phyloP scores from a whole-genome alignment of 352 stramenopile species.

The Globisporangium yorkense region DNA sequence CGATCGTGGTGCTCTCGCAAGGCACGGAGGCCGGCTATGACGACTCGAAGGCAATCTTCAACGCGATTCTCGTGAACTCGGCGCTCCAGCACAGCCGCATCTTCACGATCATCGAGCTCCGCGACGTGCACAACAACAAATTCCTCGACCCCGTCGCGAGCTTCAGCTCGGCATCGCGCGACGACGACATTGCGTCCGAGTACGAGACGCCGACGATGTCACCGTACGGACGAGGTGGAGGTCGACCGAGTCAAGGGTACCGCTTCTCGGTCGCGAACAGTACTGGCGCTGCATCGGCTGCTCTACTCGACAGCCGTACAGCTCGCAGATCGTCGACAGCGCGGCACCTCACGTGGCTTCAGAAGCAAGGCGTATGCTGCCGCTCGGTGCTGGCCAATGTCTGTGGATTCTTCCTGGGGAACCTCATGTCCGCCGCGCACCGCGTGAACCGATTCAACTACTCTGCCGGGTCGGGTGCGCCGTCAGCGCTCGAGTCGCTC shows the following conservation, averaged over 20 bases:
- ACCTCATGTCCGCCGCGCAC: slow-evolving; percentile 44
- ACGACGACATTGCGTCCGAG: slow-evolving; percentile 3
- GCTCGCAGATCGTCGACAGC: slow-evolving; percentile 24
- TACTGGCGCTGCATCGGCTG: background rate
- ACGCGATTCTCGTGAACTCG: slow-evolving; percentile 76
- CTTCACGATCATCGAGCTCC: slow-evolving; percentile 85
- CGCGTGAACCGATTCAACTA: slow-evolving; percentile 34
- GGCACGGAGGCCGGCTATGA: slow-evolving; percentile 65
- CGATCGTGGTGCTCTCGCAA: slow-evolving; percentile 77
- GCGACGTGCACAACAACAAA: slow-evolving; percentile 79
- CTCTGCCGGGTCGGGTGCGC: background rate
- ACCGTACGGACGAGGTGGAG: background rate
- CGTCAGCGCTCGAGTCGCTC: slow-evolving; percentile 1
- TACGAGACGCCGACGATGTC: slow-evolving; percentile 1
- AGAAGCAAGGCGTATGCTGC: slow-evolving; percentile 19
- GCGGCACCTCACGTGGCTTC: slow-evolving; percentile 36
- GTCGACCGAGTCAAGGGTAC: background rate
- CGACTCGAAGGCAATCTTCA: slow-evolving; percentile 85
- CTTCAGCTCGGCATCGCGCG: slow-evolving; percentile 29
- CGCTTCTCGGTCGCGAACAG: slow-evolving; percentile 1
- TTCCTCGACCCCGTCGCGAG: slow-evolving; percentile 74
- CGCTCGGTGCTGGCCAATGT: slow-evolving; percentile 11
- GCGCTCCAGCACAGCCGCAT: slow-evolving; percentile 57
- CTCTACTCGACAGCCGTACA: background rate
- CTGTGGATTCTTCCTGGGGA: slow-evolving; percentile 59